These are phyloP conservation scores for Eragrostis tef DNA, from an alignment of 202 grass and related monocot species.

Conservation along the genomic window DNA sequence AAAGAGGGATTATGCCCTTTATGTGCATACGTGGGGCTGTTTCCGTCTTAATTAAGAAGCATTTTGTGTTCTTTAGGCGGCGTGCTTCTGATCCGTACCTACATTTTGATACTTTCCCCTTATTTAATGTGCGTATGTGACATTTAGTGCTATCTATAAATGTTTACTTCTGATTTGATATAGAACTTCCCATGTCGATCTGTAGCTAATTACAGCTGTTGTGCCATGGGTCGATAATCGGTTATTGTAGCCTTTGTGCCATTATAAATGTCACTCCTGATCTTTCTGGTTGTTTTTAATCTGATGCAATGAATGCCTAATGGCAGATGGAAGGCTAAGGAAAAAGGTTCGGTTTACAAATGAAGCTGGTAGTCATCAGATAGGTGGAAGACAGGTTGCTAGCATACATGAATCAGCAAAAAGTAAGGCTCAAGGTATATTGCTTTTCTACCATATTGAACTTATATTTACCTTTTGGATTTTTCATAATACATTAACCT, in stretches of 20 bases:
- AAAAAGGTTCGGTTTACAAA: conserved; percentile 70
- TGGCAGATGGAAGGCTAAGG: conserved; percentile 59
- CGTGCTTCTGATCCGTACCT: conserved; percentile 4
- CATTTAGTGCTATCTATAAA: background rate
- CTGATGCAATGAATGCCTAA: conserved; percentile 39
- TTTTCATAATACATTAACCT: background rate
- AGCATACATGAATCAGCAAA: conserved; percentile 46
- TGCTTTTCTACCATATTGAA: conserved; percentile 5
- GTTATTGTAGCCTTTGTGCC: conserved; percentile 5
- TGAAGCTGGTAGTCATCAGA: conserved; percentile 48
- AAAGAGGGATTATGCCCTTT: background rate
- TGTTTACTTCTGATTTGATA: background rate
- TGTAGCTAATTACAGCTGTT: conserved; percentile 1
- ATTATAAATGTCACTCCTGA: background rate
- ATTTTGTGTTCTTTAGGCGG: conserved; percentile 11
- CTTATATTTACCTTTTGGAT: background rate
- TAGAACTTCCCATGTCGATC: background rate
- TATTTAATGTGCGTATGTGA: background rate
- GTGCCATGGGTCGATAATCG: conserved; percentile 1
- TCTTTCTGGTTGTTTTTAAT: conserved; percentile 9
- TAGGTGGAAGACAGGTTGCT: conserved; percentile 20
- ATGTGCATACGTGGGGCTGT: conserved; percentile 1
- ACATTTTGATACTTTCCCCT: background rate
- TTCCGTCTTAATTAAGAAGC: background rate
- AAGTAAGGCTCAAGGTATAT: conserved; percentile 45